Evolutionary conservation across 2,329 filamentous ascomycete species (phyloP).

Genomic region (Aspergillus ustus): DNA sequence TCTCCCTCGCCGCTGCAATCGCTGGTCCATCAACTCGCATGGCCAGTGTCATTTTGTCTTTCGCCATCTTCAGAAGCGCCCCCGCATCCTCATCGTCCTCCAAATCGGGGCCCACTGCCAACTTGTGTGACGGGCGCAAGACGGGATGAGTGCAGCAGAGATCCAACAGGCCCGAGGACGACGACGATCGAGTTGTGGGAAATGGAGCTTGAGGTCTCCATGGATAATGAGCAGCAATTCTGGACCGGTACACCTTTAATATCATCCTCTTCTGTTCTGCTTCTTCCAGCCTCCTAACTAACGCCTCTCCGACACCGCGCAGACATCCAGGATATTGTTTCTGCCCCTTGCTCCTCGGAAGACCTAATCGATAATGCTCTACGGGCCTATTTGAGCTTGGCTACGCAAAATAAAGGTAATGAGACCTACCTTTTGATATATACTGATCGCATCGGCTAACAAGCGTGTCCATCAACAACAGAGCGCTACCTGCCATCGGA

Average conservation of each 20-base stretch:
- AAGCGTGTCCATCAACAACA: conserved; percentile 27
- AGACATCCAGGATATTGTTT: conserved; percentile 72
- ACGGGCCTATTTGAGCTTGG: conserved; percentile 80
- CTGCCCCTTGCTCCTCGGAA: conserved; percentile 62
- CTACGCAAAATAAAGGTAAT: conserved; percentile 70
- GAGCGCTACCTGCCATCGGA: conserved; percentile 76
- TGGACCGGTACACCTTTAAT: conserved; percentile 72
- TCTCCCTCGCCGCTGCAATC: conserved; percentile 2
- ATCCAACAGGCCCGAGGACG: conserved; percentile 33
- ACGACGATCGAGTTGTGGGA: conserved; percentile 48
- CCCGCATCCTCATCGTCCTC: conserved; percentile 20
- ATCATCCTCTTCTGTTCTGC: conserved; percentile 1
- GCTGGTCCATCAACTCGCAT: neutral
- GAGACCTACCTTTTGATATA: neutral
- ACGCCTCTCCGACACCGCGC: conserved; percentile 14
- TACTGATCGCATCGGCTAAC: conserved; percentile 1
- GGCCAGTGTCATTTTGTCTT: neutral
- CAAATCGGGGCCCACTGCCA: conserved; percentile 19
- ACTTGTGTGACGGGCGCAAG: conserved; percentile 28
- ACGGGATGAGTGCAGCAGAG: conserved; percentile 44
- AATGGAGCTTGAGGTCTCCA: conserved; percentile 72
- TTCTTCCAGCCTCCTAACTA: neutral
- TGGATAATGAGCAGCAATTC: conserved; percentile 83
- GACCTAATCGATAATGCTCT: conserved; percentile 81
- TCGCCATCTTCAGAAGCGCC: neutral